These are phyloP conservation scores for Haplosporangium sp. DNA, from an alignment of 371 early-diverging fungal genomes.

Conservation along the genomic window DNA sequence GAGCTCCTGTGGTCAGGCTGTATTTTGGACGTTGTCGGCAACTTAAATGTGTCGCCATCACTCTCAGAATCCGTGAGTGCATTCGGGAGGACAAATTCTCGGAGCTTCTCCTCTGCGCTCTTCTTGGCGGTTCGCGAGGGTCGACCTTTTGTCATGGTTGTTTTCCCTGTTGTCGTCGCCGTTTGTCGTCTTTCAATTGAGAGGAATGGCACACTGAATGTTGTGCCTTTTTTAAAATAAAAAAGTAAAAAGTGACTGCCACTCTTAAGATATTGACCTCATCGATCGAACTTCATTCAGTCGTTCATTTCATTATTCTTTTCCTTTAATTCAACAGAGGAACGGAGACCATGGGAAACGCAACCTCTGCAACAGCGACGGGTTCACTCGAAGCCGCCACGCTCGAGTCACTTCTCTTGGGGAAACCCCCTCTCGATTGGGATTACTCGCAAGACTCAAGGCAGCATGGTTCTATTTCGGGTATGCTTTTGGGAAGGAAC, in stretches of 20 bases:
- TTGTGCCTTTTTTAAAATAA: background rate
- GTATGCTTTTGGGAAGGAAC: slow-evolving; percentile 8
- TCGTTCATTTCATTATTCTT: background rate
- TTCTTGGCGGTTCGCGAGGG: background rate
- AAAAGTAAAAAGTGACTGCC: background rate
- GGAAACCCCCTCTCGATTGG: slow-evolving; percentile 33
- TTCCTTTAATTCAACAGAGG: background rate
- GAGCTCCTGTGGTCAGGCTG: background rate
- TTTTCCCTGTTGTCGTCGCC: background rate
- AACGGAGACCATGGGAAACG: slow-evolving; percentile 40
- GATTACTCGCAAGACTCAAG: slow-evolving; percentile 19
- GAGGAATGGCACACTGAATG: background rate
- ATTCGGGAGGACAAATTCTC: background rate
- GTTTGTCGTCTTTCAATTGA: background rate
- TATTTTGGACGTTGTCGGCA: background rate
- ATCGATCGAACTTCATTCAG: background rate
- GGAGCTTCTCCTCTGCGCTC: background rate
- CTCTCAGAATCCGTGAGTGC: background rate
- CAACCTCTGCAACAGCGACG: slow-evolving; percentile 21
- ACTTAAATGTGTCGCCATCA: slow-evolving; percentile 4
- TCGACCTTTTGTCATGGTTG: background rate
- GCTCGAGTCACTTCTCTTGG: slow-evolving; percentile 28
- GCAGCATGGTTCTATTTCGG: slow-evolving; percentile 23
- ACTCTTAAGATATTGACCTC: background rate
- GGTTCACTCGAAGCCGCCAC: slow-evolving; percentile 18